Base-by-base conservation (phyloP, 2,329 filamentous ascomycete species). In the Fusarium phyllophilum region DNA sequence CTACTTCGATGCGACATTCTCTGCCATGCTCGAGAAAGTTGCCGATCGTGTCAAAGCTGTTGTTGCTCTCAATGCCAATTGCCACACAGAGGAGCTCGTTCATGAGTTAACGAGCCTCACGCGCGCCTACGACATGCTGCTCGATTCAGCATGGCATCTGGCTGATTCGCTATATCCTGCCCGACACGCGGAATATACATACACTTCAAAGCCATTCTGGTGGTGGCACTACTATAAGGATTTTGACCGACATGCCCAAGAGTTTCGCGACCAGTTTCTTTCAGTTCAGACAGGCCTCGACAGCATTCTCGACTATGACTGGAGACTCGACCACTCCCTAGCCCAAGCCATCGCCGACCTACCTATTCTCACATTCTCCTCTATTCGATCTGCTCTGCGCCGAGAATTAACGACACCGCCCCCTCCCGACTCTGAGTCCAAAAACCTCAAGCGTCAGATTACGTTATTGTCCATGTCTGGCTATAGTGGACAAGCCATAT, bases 191-290 rank as follows among this genome's bases (percentile, higher is more conserved):
- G 79, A 82, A 56, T 83, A 83, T 51, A 73, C 63, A 13, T 83
- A 83, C 70, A 78, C 73, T 38, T 75, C 75, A 26, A 74, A 81
- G n/a, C 82, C 82, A 2, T 83, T 81, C 51, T 84, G 82, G 82
- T 84, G 82, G 82, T 84, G 82, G 81, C 77, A 83, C 44, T 79
- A 83, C 41, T 78, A 82, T 68, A 81, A 80, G 59, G 78, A 83
- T 52, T 78, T 83, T 64, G 79, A 82, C 48, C 75, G 64, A 10
- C 78, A 77, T 3, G 74, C 72, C 6, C 75, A 78, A 51, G 72
- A 75, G 33, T 79, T 81, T 57, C 78, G 76, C 62, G 79, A 82
- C 57, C 78, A 79, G 41, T 78, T 78, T 38, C 66, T 77, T 26
- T 70, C 77, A 14, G 74, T 80, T 24, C 72, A 78, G 48, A 71